Evolutionary conservation across 2,329 filamentous ascomycete genomes (phyloP), one percentile per base, ranked within the genome.

Genomic region (Corniculantispora saksenae): DNA sequence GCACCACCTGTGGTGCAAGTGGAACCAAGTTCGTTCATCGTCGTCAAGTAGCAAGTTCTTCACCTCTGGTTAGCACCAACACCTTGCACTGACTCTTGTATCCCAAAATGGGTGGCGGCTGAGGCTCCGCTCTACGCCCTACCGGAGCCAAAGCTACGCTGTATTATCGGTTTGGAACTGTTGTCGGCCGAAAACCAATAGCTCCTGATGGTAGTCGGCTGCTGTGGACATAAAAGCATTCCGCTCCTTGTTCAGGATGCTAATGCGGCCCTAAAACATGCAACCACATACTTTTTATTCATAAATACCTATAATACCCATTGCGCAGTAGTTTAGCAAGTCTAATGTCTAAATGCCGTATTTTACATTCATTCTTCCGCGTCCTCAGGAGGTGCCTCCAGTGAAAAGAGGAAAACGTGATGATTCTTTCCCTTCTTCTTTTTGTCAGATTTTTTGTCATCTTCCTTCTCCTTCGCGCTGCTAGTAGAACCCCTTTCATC

Each of bases 391-490:
- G 71, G 66, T 12, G 72, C 72, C 47, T 78, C 77, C 3, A 79
- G 67, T 5, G 76, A 77, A n/a, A 79, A 59, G 35, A 72, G 66
- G 63, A 78, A 75, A 10, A 79, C 72, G 35, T 68, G 69, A 25
- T 75, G 75, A 1, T 67, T 66, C 13, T 69, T 71, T 53, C 71
- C 72, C 21, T 64, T 68, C 58, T 65, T 58, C 23, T 56, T 50
- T 63, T 58, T 8, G 58, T 54, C 45, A 13, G 67, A 66, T 43
- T 67, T 65, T 29, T 65, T 69, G n/a, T 71, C 61, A 0, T 68
- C 66, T 6, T 65, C 64, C 9, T 69, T 66, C 51, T 68, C 63
- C 32, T 69, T 59, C 15, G 50, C 38, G 19, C 13, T 43, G 25
- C 25, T 32, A 4, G 40, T 51, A 2, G 45, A 12, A 8, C 10